Conservation (phyloP, 2,329 filamentous ascomycete genomes). For the Botrytis fragariae region DNA sequence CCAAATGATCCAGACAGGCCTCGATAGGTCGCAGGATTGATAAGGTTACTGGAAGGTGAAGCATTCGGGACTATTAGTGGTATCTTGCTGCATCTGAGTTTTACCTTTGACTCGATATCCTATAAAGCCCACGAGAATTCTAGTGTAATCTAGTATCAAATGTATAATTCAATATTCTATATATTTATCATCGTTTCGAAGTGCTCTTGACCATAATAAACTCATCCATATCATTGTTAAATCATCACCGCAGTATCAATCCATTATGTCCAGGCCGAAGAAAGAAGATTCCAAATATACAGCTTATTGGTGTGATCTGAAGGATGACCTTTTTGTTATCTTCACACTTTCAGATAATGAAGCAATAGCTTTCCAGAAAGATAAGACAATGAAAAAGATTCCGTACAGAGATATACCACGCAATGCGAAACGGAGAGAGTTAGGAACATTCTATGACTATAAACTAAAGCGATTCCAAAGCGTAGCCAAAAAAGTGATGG, state of each 20-base stretch:
- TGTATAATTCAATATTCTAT: not conserved
- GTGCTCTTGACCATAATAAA: accelerated
- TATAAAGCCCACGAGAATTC: not conserved
- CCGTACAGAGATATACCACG: too few relatives aligned
- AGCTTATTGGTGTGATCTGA: not conserved
- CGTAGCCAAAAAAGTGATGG: too few relatives aligned
- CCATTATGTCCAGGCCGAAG: not conserved
- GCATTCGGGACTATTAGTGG: not conserved
- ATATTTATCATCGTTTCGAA: not conserved
- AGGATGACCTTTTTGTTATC: not conserved
- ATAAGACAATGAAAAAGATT: not conserved
- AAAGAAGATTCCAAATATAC: too few relatives aligned
- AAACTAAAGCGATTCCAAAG: too few relatives aligned
- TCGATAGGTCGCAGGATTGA: too few relatives aligned
- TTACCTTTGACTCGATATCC: not conserved
- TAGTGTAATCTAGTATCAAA: not conserved
- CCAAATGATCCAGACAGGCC: too few relatives aligned
- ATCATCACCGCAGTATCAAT: not conserved
- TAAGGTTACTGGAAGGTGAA: not conserved
- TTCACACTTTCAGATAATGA: not conserved
- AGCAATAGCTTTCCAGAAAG: not conserved
- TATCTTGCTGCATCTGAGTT: not conserved
- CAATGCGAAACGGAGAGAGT: too few relatives aligned
- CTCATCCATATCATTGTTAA: not conserved
- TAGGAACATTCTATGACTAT: too few relatives aligned